phyloP scores from a whole-genome alignment of 2,329 filamentous ascomycete genomes.

The Falciphora oryzae region DNA sequence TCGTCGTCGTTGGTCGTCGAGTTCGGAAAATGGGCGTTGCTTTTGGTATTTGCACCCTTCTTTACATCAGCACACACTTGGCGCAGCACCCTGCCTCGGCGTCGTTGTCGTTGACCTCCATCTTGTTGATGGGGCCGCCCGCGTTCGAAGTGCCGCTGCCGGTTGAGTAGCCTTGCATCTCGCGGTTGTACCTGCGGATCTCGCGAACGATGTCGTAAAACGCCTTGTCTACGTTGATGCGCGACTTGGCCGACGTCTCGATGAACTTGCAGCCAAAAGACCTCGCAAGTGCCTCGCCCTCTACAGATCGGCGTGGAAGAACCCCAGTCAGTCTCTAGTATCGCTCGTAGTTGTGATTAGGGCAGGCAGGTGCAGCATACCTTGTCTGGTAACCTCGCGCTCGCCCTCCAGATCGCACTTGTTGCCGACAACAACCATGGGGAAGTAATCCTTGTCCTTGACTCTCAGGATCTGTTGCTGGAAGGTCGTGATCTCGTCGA shows the following conservation, averaged over 20 bases:
- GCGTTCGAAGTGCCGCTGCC: constrained; percentile 59
- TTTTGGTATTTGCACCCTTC: neutral
- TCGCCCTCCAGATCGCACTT: constrained; percentile 97
- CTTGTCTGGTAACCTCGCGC: constrained; percentile 85
- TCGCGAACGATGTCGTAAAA: constrained; percentile 99
- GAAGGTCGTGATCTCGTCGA: constrained; percentile 97
- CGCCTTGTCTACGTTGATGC: constrained; percentile 96
- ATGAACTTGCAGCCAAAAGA: constrained; percentile 97
- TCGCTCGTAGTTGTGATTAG: neutral
- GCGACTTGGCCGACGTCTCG: constrained; percentile 96
- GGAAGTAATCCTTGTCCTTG: constrained; percentile 99
- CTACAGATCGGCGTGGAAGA: constrained; percentile 39
- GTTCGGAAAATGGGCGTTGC: neutral
- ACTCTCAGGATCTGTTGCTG: constrained; percentile 97
- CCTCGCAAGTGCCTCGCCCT: constrained; percentile 80
- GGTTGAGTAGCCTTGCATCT: constrained; percentile 84
- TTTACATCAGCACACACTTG: constrained; percentile 79
- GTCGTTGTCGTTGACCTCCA: constrained; percentile 70
- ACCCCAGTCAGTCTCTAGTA: neutral
- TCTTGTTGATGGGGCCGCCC: constrained; percentile 61
- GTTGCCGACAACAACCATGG: constrained; percentile 98
- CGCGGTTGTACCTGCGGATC: constrained; percentile 96
- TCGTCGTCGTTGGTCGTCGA: constrained; percentile 2
- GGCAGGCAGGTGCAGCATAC: constrained; percentile 43
- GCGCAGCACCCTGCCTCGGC: constrained; percentile 72